Percentiles rank a stretch among this genome's conserved stretches.
Conservation (phyloP, 306 rosid species). For the Sindora glabra region DNA sequence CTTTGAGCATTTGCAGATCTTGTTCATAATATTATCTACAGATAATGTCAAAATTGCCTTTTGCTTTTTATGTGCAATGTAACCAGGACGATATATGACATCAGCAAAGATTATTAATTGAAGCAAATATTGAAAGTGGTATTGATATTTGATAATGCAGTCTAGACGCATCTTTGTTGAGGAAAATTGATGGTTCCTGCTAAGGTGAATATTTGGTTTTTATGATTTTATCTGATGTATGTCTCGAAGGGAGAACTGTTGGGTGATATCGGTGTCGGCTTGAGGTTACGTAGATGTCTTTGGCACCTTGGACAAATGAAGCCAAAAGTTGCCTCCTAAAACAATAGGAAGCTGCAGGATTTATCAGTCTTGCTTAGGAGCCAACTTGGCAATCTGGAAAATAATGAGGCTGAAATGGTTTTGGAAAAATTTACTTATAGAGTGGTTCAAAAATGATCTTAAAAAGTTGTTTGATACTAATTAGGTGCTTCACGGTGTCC, state of each 20-base stretch:
- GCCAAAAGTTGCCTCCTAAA: slow-evolving; percentile 13
- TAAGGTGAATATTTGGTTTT: no score
- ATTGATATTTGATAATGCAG: no score
- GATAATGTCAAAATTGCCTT: not conserved
- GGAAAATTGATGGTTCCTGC: not conserved
- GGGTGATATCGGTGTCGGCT: not conserved
- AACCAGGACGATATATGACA: not conserved
- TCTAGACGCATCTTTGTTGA: not conserved
- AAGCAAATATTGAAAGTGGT: not conserved
- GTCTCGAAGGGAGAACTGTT: not conserved
- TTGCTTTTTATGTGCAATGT: not conserved
- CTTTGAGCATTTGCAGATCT: not conserved
- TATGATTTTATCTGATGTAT: no score
- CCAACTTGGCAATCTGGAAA: not conserved
- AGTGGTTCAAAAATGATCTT: no score
- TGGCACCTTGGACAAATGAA: not conserved
- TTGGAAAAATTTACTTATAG: no score
- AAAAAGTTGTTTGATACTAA: no score
- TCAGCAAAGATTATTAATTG: not conserved
- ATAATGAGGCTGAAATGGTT: not conserved
- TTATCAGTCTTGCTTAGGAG: not conserved
- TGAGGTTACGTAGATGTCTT: not conserved
- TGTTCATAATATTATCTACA: not conserved
- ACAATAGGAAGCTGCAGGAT: not conserved
- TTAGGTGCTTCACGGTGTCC: no score